Percentiles rank a stretch among this genome's conserved stretches.
These are phyloP conservation scores for Termitomyces sp. DNA, from an alignment of 768 basidiomycete species.

Conservation along the genomic window DNA sequence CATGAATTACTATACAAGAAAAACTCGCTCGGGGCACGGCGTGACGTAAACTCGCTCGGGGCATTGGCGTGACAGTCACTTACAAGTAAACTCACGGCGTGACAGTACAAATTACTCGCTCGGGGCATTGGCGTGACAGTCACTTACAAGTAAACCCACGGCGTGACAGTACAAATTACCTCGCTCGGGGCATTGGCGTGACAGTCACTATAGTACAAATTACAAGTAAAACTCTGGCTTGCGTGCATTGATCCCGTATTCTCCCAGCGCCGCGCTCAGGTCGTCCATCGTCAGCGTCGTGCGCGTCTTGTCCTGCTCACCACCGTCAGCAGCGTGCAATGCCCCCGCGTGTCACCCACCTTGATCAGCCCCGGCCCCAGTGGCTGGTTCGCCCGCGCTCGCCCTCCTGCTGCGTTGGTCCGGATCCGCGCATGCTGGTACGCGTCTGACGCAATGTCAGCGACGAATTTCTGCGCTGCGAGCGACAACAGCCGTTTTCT, in stretches of 20 bases:
- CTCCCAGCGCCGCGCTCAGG: slow-evolving; percentile 84
- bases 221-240: slow-evolving; percentile 94
- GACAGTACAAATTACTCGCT: no score
- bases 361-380: slow-evolving; percentile 58
- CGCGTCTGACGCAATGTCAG: slow-evolving; percentile 94
- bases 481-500: slow-evolving; percentile 94
- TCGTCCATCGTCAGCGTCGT: slow-evolving; percentile 98
- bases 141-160: no score
- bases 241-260: slow-evolving; percentile 91
- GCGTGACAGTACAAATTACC: no score
- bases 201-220: slow-evolving; percentile 2
- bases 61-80: no score
- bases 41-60: no score
- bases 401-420: slow-evolving; percentile 76
- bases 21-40: no score
- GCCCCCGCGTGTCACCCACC: slow-evolving; percentile 32
- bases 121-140: no score
- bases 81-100: no score
- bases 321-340: background rate
- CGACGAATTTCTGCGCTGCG: slow-evolving; percentile 96
- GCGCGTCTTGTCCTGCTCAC: slow-evolving; percentile 73
- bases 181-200: no score
- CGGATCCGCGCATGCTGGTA: slow-evolving; percentile 97
- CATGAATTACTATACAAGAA: no score
- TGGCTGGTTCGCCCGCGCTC: slow-evolving; percentile 57